Conservation (phyloP, 305 asterid genomes). For the Salvia sclarea region DNA sequence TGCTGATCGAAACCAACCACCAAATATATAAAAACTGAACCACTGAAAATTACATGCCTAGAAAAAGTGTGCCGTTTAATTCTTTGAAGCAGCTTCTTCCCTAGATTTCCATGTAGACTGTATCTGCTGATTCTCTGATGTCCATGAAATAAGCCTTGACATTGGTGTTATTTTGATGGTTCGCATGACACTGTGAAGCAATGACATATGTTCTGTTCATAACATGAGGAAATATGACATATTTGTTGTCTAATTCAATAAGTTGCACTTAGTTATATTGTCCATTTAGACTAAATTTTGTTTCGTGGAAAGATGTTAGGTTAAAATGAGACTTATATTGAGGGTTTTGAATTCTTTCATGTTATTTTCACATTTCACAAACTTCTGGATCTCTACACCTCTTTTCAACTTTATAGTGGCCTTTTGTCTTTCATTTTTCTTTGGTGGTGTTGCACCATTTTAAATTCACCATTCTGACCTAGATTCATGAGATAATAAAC, state of each 20-base stretch:
- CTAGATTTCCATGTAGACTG: neutral
- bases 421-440: conserved; percentile 13
- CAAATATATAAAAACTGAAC: neutral
- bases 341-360: neutral
- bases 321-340: neutral
- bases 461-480: conserved; percentile 2
- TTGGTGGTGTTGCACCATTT: neutral
- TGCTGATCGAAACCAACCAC: neutral
- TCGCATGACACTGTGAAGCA: neutral
- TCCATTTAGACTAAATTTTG: neutral
- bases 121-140: no score
- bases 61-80: neutral
- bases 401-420: conserved; percentile 3
- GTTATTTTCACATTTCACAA: neutral
- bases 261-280: neutral
- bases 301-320: neutral
- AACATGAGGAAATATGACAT: neutral
- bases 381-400: conserved; percentile 14
- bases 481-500: conserved; percentile 23
- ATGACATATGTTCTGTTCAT: neutral
- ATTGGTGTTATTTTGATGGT: neutral
- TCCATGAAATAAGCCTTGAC: no score
- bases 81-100: neutral
- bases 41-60: neutral
- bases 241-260: neutral